Base-by-base conservation (phyloP, 2,329 filamentous ascomycete genomes). In the Camillea tinctor region DNA sequence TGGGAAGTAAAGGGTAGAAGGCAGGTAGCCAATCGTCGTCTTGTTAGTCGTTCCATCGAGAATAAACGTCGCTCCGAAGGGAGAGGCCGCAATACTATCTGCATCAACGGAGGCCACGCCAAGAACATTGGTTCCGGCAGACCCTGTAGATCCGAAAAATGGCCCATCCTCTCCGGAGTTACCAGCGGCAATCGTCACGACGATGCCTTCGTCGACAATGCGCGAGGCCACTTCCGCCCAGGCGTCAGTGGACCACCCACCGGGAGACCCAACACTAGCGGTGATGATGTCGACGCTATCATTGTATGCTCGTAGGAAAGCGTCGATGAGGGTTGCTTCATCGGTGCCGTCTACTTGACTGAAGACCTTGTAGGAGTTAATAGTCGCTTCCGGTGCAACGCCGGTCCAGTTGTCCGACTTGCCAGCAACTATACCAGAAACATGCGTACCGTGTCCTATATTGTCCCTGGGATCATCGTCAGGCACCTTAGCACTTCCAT, bases 181-280 rank as follows among this genome's bases (percentile, higher is more conserved):
- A 15, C 83, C 82, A 4, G 79, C 81, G 1, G 82, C 78, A 22
- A 84, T 77, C 9, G 79, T 77, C 17, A 83, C 76, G 8, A 83
- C 77, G 0, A 84, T 73, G 7, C 82, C 82, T 21, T 77, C 70
- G 7, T 79, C 75, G 11, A 75, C 76, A 51, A 79, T 74, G 24
- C 76, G 73, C 5, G 74, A 73, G 3, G 75, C 72, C 5, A 77
- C 74, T n/a, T 73, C 71, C 30, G 76, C 74, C 72, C 72, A 75
- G n/a, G 75, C 69, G 30, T 75, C 65, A 21, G 71, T 69, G 0
- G 72, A 64, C 68, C 69, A 75, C 19, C 80, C 80, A 50, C 73
- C 70, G 1, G 73, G 69, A 3, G 68, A 63, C 1, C 77, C 76
- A 55, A 80, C 74, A 56, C 75, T 78, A 19, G 74, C 72, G 4